phyloP scores from a whole-genome alignment of 2,329 filamentous ascomycete genomes.

The Neurospora crassa region DNA sequence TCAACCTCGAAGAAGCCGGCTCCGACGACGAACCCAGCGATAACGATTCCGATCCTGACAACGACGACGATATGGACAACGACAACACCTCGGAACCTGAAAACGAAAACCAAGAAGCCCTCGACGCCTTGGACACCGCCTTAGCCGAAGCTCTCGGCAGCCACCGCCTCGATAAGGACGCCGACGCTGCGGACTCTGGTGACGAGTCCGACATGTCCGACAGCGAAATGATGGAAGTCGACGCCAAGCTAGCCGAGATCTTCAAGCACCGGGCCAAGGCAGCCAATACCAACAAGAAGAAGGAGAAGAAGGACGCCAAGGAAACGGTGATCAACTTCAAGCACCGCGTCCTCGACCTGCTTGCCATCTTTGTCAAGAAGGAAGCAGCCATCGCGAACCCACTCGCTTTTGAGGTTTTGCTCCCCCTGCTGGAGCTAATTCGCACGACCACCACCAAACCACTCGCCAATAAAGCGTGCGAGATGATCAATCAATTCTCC shows the following conservation, averaged over 20 bases:
- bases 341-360: constrained; percentile 78
- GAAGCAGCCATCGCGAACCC: constrained; percentile 58
- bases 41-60: constrained; percentile 28
- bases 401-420: constrained; percentile 58
- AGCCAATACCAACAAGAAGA: constrained; percentile 59
- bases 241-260: constrained; percentile 73
- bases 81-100: constrained; percentile 27
- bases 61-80: constrained; percentile 32
- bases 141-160: constrained; percentile 72
- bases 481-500: constrained; percentile 64
- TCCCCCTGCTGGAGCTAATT: constrained; percentile 68
- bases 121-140: constrained; percentile 56
- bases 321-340: constrained; percentile 92
- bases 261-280: constrained; percentile 68
- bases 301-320: constrained; percentile 78
- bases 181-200: constrained; percentile 46
- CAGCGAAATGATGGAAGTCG: constrained; percentile 86
- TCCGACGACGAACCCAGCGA: constrained; percentile 29
- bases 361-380: constrained; percentile 76
- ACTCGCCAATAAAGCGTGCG: constrained; percentile 61
- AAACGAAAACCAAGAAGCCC: constrained; percentile 31
- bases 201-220: constrained; percentile 83
- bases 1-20: constrained; percentile 31
- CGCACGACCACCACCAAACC: constrained; percentile 69
- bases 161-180: constrained; percentile 51